Evolutionary conservation across 1,284 basidiomycete genomes (phyloP).

Genomic region (Ustilago trichophora): DNA sequence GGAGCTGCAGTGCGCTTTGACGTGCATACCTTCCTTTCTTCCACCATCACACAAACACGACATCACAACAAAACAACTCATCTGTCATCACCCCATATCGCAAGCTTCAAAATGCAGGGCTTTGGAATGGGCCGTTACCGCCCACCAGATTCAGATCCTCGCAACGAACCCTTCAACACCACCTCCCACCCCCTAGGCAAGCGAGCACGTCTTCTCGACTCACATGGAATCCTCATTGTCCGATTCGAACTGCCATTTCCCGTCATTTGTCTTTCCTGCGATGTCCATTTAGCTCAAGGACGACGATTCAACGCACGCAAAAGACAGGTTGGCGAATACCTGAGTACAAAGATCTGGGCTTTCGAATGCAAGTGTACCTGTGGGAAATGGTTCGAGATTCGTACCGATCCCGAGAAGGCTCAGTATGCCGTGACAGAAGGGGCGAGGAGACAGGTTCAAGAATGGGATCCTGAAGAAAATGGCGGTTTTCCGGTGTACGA

Average conservation of each 20-base stretch:
- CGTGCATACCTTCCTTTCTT: no score
- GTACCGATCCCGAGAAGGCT: slow-evolving; percentile 96
- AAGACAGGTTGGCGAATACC: slow-evolving; percentile 93
- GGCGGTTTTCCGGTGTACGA: slow-evolving; percentile 90
- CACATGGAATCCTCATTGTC: slow-evolving; percentile 87
- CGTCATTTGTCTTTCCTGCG: slow-evolving; percentile 81
- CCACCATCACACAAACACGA: no score
- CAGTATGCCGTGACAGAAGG: slow-evolving; percentile 91
- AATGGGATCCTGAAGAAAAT: slow-evolving; percentile 95
- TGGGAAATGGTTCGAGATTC: slow-evolving; percentile 91
- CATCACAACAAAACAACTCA: no score
- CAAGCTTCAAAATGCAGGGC: slow-evolving; percentile 55
- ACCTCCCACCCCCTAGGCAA: slow-evolving; percentile 73
- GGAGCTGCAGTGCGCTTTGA: no score
- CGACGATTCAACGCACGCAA: slow-evolving; percentile 96
- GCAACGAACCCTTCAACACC: slow-evolving; percentile 34
- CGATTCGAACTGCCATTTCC: slow-evolving; percentile 86
- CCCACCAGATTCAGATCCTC: slow-evolving; percentile 48
- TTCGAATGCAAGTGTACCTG: slow-evolving; percentile 98
- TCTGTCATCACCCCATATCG: neutral
- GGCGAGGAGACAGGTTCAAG: slow-evolving; percentile 87
- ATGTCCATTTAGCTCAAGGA: slow-evolving; percentile 52
- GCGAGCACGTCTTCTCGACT: slow-evolving; percentile 86
- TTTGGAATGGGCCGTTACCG: slow-evolving; percentile 64
- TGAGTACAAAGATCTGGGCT: slow-evolving; percentile 89